Conservation (phyloP, 2,329 filamentous ascomycete genomes). For the Teratosphaeria destructans region DNA sequence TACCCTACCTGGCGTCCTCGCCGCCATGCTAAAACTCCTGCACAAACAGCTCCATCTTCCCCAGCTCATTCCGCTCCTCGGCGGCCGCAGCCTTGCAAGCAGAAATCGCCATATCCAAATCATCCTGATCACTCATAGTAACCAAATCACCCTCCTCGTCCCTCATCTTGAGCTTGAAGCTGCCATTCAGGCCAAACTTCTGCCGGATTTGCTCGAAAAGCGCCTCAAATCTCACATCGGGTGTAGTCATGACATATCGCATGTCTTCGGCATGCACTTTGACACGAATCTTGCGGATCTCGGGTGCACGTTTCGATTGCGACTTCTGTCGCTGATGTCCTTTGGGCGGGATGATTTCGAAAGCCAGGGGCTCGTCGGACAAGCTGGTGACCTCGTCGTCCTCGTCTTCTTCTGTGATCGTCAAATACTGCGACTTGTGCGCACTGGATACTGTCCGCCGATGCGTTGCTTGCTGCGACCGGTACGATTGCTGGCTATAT, state of each 20-base stretch:
- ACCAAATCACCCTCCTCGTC: conserved; percentile 94
- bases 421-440: conserved; percentile 42
- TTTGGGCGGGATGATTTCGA: conserved; percentile 45
- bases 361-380: conserved; percentile 32
- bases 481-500: conserved; percentile 11
- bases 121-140: conserved; percentile 92
- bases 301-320: conserved; percentile 42
- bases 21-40: conserved; percentile 12
- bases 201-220: conserved; percentile 70
- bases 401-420: conserved; percentile 73
- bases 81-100: conserved; percentile 49
- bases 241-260: conserved; percentile 78
- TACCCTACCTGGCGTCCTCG: background rate
- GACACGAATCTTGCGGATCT: conserved; percentile 68
- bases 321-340: conserved; percentile 38
- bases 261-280: conserved; percentile 90
- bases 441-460: conserved; percentile 24
- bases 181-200: conserved; percentile 65
- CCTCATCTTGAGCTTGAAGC: conserved; percentile 80
- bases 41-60: conserved; percentile 75
- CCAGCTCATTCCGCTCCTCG: conserved; percentile 69
- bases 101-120: conserved; percentile 77
- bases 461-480: conserved; percentile 11
- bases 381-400: conserved; percentile 50
- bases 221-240: conserved; percentile 62